Evolutionary conservation across 73 alveolate species (phyloP).

Genomic region (Uronychia binucleata): DNA sequence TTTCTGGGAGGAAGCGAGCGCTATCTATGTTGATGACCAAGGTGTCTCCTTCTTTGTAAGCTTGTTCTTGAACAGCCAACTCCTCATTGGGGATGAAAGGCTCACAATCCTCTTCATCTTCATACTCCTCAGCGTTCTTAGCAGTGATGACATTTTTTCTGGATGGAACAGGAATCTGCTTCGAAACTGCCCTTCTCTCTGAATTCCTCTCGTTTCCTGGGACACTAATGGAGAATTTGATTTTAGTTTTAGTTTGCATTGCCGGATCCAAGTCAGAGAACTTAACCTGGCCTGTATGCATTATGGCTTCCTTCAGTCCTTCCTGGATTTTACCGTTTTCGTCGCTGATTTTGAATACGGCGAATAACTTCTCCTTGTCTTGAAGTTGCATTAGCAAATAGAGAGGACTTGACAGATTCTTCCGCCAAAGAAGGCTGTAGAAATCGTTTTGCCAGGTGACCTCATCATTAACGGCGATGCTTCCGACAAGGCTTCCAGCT

Average conservation of each 20-base stretch:
- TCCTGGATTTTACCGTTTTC: neutral
- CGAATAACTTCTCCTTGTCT: neutral
- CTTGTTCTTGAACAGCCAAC: neutral
- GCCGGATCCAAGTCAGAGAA: neutral
- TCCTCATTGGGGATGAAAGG: neutral
- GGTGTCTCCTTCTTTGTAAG: neutral
- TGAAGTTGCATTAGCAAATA: neutral
- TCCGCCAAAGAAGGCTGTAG: neutral
- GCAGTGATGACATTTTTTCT: neutral
- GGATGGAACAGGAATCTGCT: neutral
- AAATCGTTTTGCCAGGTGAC: neutral
- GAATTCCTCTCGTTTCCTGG: neutral
- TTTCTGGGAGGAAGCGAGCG: too few species aligned
- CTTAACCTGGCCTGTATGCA: neutral
- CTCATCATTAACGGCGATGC: neutral
- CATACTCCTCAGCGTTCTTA: neutral
- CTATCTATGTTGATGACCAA: neutral
- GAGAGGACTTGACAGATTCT: neutral
- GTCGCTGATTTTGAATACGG: neutral
- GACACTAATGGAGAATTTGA: neutral
- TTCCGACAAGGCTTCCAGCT: neutral
- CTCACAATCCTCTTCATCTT: neutral
- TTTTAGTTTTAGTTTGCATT: neutral
- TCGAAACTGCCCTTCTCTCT: neutral
- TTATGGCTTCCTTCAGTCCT: neutral